Conservation (phyloP, 2,329 filamentous ascomycete species). For the Colletotrichum sp. region DNA sequence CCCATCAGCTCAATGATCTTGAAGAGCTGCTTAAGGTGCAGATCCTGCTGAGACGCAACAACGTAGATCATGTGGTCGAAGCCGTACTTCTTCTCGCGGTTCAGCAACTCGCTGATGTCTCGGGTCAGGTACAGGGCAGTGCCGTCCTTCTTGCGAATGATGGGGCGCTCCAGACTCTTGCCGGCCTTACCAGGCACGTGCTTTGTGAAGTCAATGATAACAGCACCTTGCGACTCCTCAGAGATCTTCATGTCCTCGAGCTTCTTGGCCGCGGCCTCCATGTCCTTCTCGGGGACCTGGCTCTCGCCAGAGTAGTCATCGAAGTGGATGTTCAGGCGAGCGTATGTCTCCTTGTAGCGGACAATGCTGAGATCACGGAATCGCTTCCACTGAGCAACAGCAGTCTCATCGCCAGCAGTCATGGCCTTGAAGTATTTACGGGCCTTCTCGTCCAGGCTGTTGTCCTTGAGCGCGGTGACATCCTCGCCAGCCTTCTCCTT, state of each 20-base stretch:
- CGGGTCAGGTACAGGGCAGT: constrained; percentile 80
- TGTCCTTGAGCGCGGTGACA: constrained; percentile 51
- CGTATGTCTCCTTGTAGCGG: constrained; percentile 71
- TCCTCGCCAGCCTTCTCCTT: constrained; percentile 59
- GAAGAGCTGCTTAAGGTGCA: constrained; percentile 77
- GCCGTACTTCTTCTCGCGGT: constrained; percentile 58
- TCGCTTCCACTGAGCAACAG: constrained; percentile 66
- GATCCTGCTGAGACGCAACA: constrained; percentile 73
- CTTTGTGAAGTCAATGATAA: constrained; percentile 75
- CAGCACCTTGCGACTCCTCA: constrained; percentile 73
- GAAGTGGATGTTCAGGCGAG: constrained; percentile 73
- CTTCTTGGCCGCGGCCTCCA: constrained; percentile 66
- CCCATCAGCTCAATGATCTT: constrained; percentile 78
- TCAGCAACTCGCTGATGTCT: constrained; percentile 76
- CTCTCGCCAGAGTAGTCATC: constrained; percentile 79
- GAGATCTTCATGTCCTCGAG: constrained; percentile 69
- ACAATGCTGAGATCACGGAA: constrained; percentile 72
- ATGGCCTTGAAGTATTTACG: constrained; percentile 75
- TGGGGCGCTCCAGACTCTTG: constrained; percentile 72
- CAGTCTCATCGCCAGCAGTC: constrained; percentile 68
- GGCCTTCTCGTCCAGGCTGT: constrained; percentile 74
- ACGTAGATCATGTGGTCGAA: constrained; percentile 81
- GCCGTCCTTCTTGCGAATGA: constrained; percentile 76
- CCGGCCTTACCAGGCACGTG: constrained; percentile 69
- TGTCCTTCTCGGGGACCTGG: constrained; percentile 69